These are phyloP conservation scores for Austropuccinia psidii DNA, from an alignment of 1,284 basidiomycete species.

Conservation along the genomic window DNA sequence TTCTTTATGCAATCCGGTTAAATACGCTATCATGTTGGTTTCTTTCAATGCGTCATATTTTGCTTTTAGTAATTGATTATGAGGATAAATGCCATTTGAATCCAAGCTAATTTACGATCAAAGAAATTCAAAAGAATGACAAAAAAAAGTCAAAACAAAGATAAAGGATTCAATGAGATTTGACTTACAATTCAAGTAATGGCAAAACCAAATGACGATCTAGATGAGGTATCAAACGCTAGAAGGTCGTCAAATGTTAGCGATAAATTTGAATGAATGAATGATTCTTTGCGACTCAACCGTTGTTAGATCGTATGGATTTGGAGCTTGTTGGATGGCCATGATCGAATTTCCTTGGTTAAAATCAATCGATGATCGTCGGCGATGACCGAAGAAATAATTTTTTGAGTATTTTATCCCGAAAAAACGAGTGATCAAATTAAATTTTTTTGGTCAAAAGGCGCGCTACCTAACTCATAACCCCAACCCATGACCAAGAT, in stretches of 20 bases:
- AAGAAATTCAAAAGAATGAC: constrained; percentile 58
- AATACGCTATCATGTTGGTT: constrained; percentile 91
- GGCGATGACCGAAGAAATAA: no score
- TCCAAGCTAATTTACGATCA: constrained; percentile 67
- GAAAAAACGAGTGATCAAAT: no score
- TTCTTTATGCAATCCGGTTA: constrained; percentile 42
- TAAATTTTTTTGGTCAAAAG: no score
- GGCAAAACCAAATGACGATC: constrained; percentile 93
- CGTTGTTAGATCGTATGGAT: no score
- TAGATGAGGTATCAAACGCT: constrained; percentile 62
- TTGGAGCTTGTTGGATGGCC: no score
- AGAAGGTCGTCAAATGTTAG: not conserved
- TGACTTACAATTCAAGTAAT: constrained; percentile 57
- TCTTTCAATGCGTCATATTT: constrained; percentile 95
- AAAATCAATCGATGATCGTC: no score
- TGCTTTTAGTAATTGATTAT: constrained; percentile 67
- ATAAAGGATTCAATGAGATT: not conserved
- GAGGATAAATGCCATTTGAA: constrained; percentile 63
- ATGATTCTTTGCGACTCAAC: no score
- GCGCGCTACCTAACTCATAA: no score
- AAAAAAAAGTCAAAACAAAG: not conserved
- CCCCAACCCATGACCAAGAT: no score
- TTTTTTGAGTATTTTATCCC: no score
- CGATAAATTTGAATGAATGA: no score
- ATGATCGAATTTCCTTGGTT: no score